Evolutionary conservation across 371 early-diverging fungal genomes (phyloP).

Genomic region (Blastocladiella emersonii): DNA sequence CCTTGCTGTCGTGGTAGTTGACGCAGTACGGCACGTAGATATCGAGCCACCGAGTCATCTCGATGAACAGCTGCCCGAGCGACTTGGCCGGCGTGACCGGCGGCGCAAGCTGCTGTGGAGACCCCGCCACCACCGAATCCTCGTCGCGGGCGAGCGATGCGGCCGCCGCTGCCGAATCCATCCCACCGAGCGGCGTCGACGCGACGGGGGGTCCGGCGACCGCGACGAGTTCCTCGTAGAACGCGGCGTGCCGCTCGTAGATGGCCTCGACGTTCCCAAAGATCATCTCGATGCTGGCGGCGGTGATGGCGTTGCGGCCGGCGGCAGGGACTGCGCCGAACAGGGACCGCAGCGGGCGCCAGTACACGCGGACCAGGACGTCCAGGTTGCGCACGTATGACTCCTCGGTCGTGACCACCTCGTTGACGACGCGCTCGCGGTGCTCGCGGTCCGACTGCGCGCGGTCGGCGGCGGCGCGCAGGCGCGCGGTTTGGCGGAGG

Average conservation of each 20-base stretch:
- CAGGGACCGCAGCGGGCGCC: not conserved
- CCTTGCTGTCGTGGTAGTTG: not conserved
- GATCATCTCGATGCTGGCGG: not conserved
- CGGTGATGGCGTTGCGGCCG: not conserved
- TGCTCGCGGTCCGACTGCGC: not conserved
- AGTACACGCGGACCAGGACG: constrained; percentile 2
- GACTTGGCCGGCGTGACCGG: no score
- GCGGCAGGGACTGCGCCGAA: not conserved
- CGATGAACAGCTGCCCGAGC: constrained; percentile 3
- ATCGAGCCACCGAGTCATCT: constrained; percentile 1
- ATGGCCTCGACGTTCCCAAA: constrained; percentile 7
- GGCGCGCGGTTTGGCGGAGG: not conserved
- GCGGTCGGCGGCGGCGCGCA: not conserved
- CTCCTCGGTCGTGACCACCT: not conserved
- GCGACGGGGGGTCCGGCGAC: no score
- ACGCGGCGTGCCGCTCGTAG: not conserved
- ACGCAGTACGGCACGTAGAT: constrained; percentile 6
- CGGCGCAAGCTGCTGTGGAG: no score
- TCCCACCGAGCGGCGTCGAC: no score
- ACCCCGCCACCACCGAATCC: no score
- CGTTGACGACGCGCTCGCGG: not conserved
- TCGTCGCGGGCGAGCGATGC: no score
- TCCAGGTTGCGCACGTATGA: constrained; percentile 4
- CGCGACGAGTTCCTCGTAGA: not conserved
- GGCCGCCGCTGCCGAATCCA: no score